These are phyloP conservation scores for Cutaneotrichosporon cyanovorans DNA, from an alignment of 1,284 basidiomycete species.

Conservation along the genomic window DNA sequence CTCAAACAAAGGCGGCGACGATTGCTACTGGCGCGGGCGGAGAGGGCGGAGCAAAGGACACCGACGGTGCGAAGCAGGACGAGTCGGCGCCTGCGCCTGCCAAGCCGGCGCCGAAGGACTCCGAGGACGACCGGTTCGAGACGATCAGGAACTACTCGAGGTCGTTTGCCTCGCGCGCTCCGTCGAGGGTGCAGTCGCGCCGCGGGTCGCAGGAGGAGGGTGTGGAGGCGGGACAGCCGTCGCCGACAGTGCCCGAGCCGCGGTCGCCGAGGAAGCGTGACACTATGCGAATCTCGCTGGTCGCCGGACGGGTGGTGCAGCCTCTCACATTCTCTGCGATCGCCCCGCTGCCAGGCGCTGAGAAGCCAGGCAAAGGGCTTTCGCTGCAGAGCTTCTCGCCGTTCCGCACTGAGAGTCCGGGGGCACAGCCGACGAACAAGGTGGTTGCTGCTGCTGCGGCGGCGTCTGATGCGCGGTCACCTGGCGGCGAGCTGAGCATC, in stretches of 20 bases:
- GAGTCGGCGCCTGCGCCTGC: no score
- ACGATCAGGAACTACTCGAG: conserved; percentile 32
- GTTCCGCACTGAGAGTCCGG: conserved; percentile 20
- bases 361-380: background rate
- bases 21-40: no score
- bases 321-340: conserved; percentile 37
- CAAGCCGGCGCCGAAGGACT: conserved; percentile 1
- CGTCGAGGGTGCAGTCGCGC: conserved; percentile 9
- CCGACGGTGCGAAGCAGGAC: no score
- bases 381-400: conserved; percentile 42
- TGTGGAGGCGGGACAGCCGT: no score
- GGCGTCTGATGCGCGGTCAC: conserved; percentile 21
- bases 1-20: no score
- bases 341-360: conserved; percentile 30
- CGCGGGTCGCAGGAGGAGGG: conserved; percentile 6
- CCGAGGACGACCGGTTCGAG: conserved; percentile 22
- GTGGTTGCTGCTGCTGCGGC: no score
- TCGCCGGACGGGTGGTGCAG: conserved; percentile 43
- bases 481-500: conserved; percentile 25
- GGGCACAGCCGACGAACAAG: no score
- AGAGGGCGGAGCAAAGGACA: no score
- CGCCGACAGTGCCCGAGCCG: conserved; percentile 16
- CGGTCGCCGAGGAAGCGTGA: conserved; percentile 39
- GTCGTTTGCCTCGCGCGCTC: background rate
- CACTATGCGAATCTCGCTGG: conserved; percentile 38